Base-by-base conservation (phyloP, 2,329 filamentous ascomycete genomes). In the Colletotrichum sp. region DNA sequence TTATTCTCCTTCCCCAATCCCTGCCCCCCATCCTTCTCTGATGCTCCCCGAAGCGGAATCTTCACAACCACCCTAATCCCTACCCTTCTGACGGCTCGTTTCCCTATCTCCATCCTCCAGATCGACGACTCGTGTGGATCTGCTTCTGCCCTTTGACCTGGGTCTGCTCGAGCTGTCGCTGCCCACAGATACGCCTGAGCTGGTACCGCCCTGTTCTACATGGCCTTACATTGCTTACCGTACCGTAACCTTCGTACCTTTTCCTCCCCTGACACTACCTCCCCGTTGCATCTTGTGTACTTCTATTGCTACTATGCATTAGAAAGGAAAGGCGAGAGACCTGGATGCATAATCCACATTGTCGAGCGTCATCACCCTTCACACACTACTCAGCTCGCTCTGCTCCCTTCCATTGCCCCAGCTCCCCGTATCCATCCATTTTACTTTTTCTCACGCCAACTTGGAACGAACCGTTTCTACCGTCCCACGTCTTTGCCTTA, bases 381-480 rank as follows among this genome's bases (percentile, higher is more conserved):
- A 60, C 24, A 21, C 43, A 52, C 43, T 52, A 7, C 43, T 21
- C 43, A 12, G 43, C 43, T 52, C 43, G 43, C 43, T 55, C n/a
- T 63, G 18, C 58, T 57, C 21, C 57, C 13, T 64, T 75, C 60
- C 73, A 65, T 73, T 73, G 73, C 60, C 63, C 73, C 28, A 52
- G 38, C 57, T 43, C 48, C 34, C 48, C 48, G 72, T 72, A 30
- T 72, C 63, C 58, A 24, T 64, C 38, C 74, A 74, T 68, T 69
- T 76, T 76, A 68, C 70, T 69, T 76, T 75, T 76, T 65, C 57
- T 36, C 38, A 72, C 71, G 65, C 43, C 36, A 48, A 76, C 70
- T 69, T 76, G 70, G 74, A 76, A 76, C 70, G 74, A 76, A 76
- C 74, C 70, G 74, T 76, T 76, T 76, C 43, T 61, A 52, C 74